Base-by-base conservation (phyloP, 2,329 filamentous ascomycete genomes). In the Aspergillus quadricinctus region DNA sequence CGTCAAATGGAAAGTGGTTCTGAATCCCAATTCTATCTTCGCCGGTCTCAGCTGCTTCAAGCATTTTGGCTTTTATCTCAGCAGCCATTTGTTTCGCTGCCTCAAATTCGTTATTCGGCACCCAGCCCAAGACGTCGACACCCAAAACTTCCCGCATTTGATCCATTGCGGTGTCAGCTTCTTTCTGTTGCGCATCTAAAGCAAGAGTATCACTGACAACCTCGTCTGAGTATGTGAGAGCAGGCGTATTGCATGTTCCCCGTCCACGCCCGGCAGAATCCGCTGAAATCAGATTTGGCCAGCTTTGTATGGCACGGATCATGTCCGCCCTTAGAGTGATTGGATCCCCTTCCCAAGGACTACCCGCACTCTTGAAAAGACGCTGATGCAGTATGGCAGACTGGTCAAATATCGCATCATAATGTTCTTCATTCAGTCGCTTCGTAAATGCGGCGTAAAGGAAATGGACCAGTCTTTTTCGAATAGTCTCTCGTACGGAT, bases 321-420 rank as follows among this genome's bases (percentile, higher is more conserved):
- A 69, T 53, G 9, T 65, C 63, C 27, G 62, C 61, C 54, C 56
- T 61, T n/a, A 70, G 56, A 8, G 57, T 55, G 2, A 61, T 52
- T 11, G 57, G 66, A 29, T 67, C 58, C 10, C 65, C 65, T 52
- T 70, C 65, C 66, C 66, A 70, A 1, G 63, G 63, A 7, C 43
- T 53, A 49, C 57, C 56, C 2, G 61, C 62, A 21, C 53, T 56
- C 28, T 61, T 49, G 48, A 63, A 60, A 6, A 65, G 45, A 19
- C 58, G 59, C 43, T 61, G 59, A 21, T 53, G 60, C 25, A 66
- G 25, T 10, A 63, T 55, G 28, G 28, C 40, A 25, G 50, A 55
- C 25, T 57, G n/a, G 19, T 61, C 48, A 11, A 58, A 58, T 27
- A 64, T 61, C 8, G 59, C 57, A 31, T 61, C 11, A 27, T 61